Conservation (phyloP, 345 rosid genomes). For the Kernera saxatilis region DNA sequence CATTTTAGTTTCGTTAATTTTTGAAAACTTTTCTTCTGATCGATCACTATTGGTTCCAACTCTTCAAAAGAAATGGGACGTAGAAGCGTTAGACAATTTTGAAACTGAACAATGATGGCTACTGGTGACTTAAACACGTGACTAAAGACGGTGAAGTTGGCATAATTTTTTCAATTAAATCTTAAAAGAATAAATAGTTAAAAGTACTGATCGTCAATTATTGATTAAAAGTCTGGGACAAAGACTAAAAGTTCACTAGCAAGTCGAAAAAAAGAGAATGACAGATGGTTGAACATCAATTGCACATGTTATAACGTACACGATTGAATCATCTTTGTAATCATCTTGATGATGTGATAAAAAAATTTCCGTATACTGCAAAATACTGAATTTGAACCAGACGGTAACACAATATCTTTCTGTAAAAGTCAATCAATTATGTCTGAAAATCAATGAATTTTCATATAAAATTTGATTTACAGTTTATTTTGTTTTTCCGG, state of each 20-base stretch:
- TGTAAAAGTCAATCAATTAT: neutral
- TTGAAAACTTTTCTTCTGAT: neutral
- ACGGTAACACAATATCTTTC: neutral
- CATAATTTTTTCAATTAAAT: neutral
- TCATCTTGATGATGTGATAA: neutral
- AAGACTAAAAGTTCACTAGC: slow-evolving; percentile 18
- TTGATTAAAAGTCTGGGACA: slow-evolving; percentile 11
- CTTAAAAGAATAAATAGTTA: slow-evolving; percentile 4
- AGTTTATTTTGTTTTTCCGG: too few relatives aligned
- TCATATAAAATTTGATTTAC: too few relatives aligned
- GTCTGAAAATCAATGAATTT: neutral
- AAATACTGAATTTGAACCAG: neutral
- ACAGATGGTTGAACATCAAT: slow-evolving; percentile 3
- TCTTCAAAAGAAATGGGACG: neutral
- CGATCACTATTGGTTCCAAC: neutral
- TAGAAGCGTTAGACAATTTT: neutral
- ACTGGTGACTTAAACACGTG: slow-evolving; percentile 14
- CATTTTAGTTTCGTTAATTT: neutral
- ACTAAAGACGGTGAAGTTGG: neutral
- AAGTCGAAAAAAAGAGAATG: slow-evolving; percentile 3
- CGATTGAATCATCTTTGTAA: neutral
- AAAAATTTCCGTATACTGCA: neutral
- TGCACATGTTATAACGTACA: slow-evolving; percentile 19
- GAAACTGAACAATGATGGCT: slow-evolving; percentile 16
- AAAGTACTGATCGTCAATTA: slow-evolving; percentile 7